These are phyloP conservation scores for Neofusicoccum laricinum DNA, from an alignment of 2,329 filamentous ascomycete genomes.

Conservation along the genomic window DNA sequence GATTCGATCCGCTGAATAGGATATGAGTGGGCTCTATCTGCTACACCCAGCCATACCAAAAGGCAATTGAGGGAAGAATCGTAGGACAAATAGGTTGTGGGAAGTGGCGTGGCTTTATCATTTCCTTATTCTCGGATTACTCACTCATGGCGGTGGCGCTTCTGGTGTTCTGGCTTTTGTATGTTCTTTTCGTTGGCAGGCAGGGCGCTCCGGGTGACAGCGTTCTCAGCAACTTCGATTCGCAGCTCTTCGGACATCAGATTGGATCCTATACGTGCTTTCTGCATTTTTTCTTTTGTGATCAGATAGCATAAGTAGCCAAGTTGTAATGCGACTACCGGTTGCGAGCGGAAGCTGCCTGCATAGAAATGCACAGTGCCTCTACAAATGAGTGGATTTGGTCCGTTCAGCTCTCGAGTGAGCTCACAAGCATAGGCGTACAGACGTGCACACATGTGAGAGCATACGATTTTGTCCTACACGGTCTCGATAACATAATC, in stretches of 20 bases:
- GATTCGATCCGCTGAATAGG: constrained; percentile 9
- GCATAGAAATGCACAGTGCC: background rate
- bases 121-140: background rate
- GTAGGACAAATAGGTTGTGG: background rate
- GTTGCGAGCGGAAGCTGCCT: no score
- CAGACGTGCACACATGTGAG: no score
- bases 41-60: no score
- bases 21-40: background rate
- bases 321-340: background rate
- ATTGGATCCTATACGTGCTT: background rate
- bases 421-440: no score
- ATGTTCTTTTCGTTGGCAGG: no score
- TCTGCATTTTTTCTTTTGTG: background rate
- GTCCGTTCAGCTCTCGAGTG: no score
- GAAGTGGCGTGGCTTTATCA: no score
- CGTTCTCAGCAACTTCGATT: no score
- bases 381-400: no score
- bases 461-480: background rate
- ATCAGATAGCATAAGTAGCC: background rate
- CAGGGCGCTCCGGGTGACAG: no score
- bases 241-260: background rate
- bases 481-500: background rate
- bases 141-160: background rate
- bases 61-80: background rate
- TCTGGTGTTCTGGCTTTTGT: background rate